Percentiles rank a stretch among this genome's conserved stretches.
Conservation (phyloP, 371 early-diverging fungal species). For the Gilbertella persicaria region DNA sequence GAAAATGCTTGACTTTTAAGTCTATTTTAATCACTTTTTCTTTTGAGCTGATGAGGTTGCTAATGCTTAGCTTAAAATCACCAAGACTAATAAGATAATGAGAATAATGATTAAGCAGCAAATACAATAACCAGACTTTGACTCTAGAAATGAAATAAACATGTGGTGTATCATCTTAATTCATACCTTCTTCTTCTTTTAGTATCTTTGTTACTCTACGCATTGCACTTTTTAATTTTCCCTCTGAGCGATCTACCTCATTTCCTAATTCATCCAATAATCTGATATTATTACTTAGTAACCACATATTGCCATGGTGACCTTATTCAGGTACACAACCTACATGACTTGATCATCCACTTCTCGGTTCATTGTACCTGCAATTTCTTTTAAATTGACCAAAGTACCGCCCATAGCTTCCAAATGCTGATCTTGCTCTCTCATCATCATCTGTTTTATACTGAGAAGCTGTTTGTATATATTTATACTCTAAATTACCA, state of each 20-base stretch:
- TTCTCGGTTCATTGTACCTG: slow-evolving; percentile 62
- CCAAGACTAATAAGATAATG: slow-evolving; percentile 57
- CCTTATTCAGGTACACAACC: slow-evolving; percentile 4
- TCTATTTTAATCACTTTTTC: too few relatives aligned
- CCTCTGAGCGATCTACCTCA: slow-evolving; percentile 57
- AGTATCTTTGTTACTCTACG: slow-evolving; percentile 54
- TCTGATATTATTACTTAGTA: slow-evolving; percentile 22
- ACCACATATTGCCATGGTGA: not conserved
- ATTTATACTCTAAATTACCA: slow-evolving; percentile 20
- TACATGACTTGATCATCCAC: slow-evolving; percentile 63
- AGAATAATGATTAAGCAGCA: slow-evolving; percentile 61
- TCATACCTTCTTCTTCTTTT: slow-evolving; percentile 62
- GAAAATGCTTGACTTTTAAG: too few relatives aligned
- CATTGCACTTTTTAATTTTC: slow-evolving; percentile 57
- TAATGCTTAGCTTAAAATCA: too few relatives aligned
- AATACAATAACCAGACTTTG: slow-evolving; percentile 62
- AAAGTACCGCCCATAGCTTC: slow-evolving; percentile 63
- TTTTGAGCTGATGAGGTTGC: too few relatives aligned
- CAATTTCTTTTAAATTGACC: slow-evolving; percentile 63
- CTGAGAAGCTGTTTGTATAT: not conserved
- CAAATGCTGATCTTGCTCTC: slow-evolving; percentile 65
- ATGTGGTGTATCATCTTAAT: not conserved
- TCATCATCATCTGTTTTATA: slow-evolving; percentile 47
- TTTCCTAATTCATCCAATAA: slow-evolving; percentile 63
- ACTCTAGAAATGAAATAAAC: slow-evolving; percentile 31